Conservation (phyloP, 1,284 basidiomycete species). For the Cryptococcus deneoformans region DNA sequence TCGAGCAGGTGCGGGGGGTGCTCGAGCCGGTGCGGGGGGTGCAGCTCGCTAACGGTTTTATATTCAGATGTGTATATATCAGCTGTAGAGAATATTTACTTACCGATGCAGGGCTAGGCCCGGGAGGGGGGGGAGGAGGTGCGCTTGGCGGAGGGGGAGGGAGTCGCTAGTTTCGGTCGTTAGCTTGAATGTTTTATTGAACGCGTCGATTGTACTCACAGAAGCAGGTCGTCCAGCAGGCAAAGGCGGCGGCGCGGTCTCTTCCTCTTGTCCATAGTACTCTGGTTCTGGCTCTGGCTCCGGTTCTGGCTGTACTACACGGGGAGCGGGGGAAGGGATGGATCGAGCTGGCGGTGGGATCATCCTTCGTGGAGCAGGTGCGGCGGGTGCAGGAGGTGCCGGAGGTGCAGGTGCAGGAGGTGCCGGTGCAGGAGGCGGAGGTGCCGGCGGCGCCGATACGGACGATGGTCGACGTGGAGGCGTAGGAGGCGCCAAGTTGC, state of each 20-base stretch:
- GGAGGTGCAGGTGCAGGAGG: constrained; percentile 23
- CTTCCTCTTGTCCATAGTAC: constrained; percentile 9
- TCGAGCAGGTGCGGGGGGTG: no score
- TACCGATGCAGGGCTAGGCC: constrained; percentile 27
- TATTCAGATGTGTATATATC: background rate
- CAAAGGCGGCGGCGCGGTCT: constrained; percentile 32
- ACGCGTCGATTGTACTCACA: no score
- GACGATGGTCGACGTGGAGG: constrained; percentile 25
- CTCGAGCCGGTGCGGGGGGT: background rate
- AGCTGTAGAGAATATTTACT: constrained; percentile 10
- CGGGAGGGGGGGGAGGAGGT: constrained; percentile 21
- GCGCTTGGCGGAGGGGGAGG: constrained; percentile 4
- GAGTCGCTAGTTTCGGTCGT: background rate
- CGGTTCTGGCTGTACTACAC: constrained; percentile 15
- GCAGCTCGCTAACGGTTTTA: background rate
- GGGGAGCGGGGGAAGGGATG: constrained; percentile 9
- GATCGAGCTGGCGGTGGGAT: constrained; percentile 16
- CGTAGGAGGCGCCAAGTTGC: constrained; percentile 20
- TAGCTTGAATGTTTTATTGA: background rate
- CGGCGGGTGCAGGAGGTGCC: constrained; percentile 14
- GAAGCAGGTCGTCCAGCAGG: constrained; percentile 33
- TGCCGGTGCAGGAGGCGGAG: constrained; percentile 22
- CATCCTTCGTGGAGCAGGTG: constrained; percentile 8
- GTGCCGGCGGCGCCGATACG: constrained; percentile 48
- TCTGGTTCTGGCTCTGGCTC: constrained; percentile 3